Percentiles rank a stretch among this genome's conserved stretches.
Conservation (phyloP, 2,329 filamentous ascomycete genomes). For the Plenodomus lindquistii region DNA sequence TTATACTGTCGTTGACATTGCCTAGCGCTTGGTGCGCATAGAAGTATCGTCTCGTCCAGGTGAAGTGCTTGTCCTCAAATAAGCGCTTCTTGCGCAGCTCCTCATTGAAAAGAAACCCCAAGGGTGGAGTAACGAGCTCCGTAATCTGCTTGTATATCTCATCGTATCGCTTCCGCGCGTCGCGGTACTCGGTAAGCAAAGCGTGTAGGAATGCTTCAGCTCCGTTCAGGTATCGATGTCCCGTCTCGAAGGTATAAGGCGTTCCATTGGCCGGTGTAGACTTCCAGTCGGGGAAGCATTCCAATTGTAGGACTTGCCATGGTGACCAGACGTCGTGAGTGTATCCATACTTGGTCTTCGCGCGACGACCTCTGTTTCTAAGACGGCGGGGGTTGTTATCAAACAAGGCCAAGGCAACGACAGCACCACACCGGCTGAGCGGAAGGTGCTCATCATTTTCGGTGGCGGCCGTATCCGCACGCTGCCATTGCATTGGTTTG, state of each 20-base stretch:
- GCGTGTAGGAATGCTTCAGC: conserved; percentile 65
- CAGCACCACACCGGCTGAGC: conserved; percentile 62
- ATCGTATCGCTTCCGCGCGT: conserved; percentile 62
- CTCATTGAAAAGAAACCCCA: conserved; percentile 63
- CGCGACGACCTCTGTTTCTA: conserved; percentile 55
- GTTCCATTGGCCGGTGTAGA: conserved; percentile 45
- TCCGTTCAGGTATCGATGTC: conserved; percentile 62
- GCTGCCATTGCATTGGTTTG: conserved; percentile 63
- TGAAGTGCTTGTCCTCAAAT: conserved; percentile 65
- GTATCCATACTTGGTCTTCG: conserved; percentile 54
- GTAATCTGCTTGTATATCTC: conserved; percentile 62
- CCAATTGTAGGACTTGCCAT: conserved; percentile 56
- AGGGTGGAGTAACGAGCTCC: conserved; percentile 62
- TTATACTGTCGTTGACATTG: conserved; percentile 63
- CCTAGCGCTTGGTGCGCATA: conserved; percentile 66
- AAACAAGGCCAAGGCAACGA: conserved; percentile 62
- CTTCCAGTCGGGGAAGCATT: conserved; percentile 55
- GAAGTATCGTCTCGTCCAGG: conserved; percentile 65
- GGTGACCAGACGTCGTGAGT: conserved; percentile 63
- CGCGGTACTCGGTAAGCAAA: conserved; percentile 62
- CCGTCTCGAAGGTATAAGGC: conserved; percentile 59
- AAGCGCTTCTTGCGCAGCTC: conserved; percentile 61
- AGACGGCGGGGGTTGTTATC: conserved; percentile 57
- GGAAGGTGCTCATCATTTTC: conserved; percentile 57
- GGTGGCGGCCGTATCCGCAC: conserved; percentile 53